A percentile compares a stretch with the other conserved stretches of the same genome.
These are phyloP conservation scores for Tricholoma sp. DNA, from an alignment of 768 basidiomycete genomes.

Conservation along the genomic window DNA sequence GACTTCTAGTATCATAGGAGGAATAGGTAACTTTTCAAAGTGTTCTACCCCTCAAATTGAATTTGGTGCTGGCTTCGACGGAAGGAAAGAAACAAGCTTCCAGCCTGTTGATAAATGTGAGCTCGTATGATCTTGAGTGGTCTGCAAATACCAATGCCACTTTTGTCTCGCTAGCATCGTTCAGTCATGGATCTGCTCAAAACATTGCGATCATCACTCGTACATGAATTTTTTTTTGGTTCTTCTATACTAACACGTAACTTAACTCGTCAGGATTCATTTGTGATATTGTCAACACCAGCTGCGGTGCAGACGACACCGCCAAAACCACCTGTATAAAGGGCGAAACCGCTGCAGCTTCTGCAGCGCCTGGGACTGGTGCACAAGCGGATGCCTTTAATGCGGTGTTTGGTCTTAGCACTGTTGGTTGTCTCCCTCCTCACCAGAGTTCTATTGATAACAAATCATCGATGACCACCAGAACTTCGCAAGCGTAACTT, in stretches of 20 bases:
- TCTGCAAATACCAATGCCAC: background rate
- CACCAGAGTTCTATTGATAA: background rate
- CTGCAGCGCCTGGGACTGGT: constrained; percentile 38
- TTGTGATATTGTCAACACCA: constrained; percentile 50
- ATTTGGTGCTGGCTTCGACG: constrained; percentile 52
- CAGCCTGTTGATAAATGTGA: constrained; percentile 42
- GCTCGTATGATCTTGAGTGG: constrained; percentile 1
- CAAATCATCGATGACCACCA: constrained; percentile 7
- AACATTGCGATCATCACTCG: constrained; percentile 55
- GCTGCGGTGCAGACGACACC: constrained; percentile 48
- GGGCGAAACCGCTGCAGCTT: constrained; percentile 37
- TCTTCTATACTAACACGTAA: background rate
- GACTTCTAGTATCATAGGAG: constrained; percentile 15
- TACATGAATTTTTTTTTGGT: constrained; percentile 12
- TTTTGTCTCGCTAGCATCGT: constrained; percentile 29
- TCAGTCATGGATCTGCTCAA: constrained; percentile 57
- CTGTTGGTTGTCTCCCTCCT: constrained; percentile 23
- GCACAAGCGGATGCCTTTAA: constrained; percentile 63
- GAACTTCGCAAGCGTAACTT: constrained; percentile 41
- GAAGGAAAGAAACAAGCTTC: constrained; percentile 50
- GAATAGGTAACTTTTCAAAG: constrained; percentile 42
- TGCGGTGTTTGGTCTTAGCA: constrained; percentile 46
- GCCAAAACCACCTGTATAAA: constrained; percentile 44
- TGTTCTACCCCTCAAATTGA: constrained; percentile 51
- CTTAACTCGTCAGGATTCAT: constrained; percentile 31